These are phyloP conservation scores for Auriscalpium vulgare DNA, from an alignment of 768 basidiomycete genomes.

Conservation along the genomic window DNA sequence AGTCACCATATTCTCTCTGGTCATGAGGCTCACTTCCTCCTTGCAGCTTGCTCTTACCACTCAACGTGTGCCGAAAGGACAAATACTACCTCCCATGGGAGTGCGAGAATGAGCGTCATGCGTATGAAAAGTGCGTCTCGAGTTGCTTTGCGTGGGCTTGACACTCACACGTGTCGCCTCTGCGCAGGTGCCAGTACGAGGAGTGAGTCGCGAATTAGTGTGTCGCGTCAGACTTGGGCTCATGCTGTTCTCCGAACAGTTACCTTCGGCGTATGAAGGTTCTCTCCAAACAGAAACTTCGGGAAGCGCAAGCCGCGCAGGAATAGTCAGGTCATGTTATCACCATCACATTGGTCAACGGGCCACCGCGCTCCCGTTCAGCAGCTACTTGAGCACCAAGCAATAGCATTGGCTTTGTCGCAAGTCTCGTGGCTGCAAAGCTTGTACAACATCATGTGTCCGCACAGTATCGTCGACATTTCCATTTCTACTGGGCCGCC, in stretches of 20 bases:
- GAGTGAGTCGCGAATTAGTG: constrained; percentile 43
- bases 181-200: constrained; percentile 81
- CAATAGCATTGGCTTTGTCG: too few relatives aligned
- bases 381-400: too few relatives aligned
- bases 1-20: neutral
- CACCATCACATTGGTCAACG: too few relatives aligned
- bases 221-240: neutral
- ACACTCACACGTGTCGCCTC: neutral
- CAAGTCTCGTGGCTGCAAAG: too few relatives aligned
- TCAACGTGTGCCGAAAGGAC: constrained; percentile 80
- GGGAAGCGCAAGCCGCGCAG: constrained; percentile 24
- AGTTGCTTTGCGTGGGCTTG: neutral
- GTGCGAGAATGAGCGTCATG: constrained; percentile 81
- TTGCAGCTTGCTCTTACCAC: constrained; percentile 70
- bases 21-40: neutral
- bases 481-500: constrained; percentile 24
- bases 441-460: too few relatives aligned
- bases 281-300: constrained; percentile 62
- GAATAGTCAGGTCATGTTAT: neutral
- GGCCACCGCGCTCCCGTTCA: too few relatives aligned
- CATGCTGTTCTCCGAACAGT: constrained; percentile 30
- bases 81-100: constrained; percentile 84
- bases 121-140: constrained; percentile 70
- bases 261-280: constrained; percentile 85
- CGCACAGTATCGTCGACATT: too few relatives aligned